Conservation (phyloP, 257 asterid species). For the Orobanche coerulescens region DNA sequence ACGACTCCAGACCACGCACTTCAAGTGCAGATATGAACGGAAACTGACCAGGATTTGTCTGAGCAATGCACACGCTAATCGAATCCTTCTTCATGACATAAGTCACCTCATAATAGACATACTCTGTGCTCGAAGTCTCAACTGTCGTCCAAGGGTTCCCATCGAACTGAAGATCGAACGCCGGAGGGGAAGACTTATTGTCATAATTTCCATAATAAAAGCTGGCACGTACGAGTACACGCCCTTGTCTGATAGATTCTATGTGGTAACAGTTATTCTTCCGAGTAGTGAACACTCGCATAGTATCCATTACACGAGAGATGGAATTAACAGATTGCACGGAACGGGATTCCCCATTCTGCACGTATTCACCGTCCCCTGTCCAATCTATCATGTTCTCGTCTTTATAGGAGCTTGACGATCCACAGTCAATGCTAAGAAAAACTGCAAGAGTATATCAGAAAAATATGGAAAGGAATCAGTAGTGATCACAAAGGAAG, state of each 20-base stretch:
- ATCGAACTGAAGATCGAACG: slow-evolving; percentile 46
- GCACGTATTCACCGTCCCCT: slow-evolving; percentile 24
- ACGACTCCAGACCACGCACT: slow-evolving; percentile 42
- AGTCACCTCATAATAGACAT: slow-evolving; percentile 30
- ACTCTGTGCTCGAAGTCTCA: slow-evolving; percentile 13
- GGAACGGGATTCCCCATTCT: slow-evolving; percentile 19
- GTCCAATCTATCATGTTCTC: slow-evolving; percentile 23
- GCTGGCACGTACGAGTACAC: slow-evolving; percentile 47
- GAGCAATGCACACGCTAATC: slow-evolving; percentile 34
- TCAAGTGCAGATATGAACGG: slow-evolving; percentile 61
- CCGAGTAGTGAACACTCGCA: slow-evolving; percentile 39
- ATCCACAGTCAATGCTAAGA: slow-evolving; percentile 35
- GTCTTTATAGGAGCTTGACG: slow-evolving; percentile 22
- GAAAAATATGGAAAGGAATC: not conserved
- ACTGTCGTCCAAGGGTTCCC: slow-evolving; percentile 49
- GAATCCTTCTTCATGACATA: slow-evolving; percentile 30
- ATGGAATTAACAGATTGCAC: slow-evolving; percentile 14
- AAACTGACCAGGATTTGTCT: slow-evolving; percentile 30
- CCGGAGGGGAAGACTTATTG: slow-evolving; percentile 42
- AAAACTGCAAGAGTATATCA: slow-evolving; percentile 14
- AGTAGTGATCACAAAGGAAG: not conserved
- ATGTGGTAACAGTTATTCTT: slow-evolving; percentile 46
- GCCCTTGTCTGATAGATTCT: slow-evolving; percentile 14
- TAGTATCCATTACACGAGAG: slow-evolving; percentile 33
- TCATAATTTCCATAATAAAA: slow-evolving; percentile 70